Conservation (phyloP, 306 rosid species). For the Carpinus viminea region DNA sequence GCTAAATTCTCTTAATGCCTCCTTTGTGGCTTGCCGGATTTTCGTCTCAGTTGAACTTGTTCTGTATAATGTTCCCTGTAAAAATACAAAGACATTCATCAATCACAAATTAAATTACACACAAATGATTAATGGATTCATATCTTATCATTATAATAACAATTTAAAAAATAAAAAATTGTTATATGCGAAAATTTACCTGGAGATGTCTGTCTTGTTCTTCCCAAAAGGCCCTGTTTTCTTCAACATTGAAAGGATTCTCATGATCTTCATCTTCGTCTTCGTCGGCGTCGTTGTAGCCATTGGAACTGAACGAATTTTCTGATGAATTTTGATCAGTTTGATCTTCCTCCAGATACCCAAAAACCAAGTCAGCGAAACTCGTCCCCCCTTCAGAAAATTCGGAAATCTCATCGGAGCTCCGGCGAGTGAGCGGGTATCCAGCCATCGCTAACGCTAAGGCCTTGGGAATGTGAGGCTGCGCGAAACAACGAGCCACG, state of each 20-base stretch:
- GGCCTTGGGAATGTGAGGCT: slow-evolving; percentile 14
- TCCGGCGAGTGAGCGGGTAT: slow-evolving; percentile 14
- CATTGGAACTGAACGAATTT: slow-evolving; percentile 42
- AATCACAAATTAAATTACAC: not conserved
- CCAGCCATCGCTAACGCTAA: slow-evolving; percentile 4
- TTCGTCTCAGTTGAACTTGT: slow-evolving; percentile 53
- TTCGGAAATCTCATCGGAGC: slow-evolving; percentile 31
- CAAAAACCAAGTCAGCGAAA: slow-evolving; percentile 56
- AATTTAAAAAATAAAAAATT: not conserved
- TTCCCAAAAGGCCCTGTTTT: slow-evolving; percentile 59
- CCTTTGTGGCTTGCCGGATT: slow-evolving; percentile 58
- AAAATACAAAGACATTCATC: not conserved
- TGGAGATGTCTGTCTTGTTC: slow-evolving; percentile 57
- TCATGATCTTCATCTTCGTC: slow-evolving; percentile 30
- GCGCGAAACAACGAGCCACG: not conserved
- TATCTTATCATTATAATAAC: too few species aligned
- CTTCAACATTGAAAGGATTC: slow-evolving; percentile 25
- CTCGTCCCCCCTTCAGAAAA: slow-evolving; percentile 20
- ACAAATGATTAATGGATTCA: not conserved
- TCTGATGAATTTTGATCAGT: slow-evolving; percentile 21
- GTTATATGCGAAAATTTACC: slow-evolving; percentile 32
- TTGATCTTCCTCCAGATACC: slow-evolving; percentile 45
- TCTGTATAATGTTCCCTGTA: slow-evolving; percentile 51
- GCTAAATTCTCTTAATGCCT: slow-evolving; percentile 38
- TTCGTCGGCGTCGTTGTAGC: not conserved